A percentile compares a stretch with the other conserved stretches of the same genome.
phyloP scores from a whole-genome alignment of 768 basidiomycete species.

The Ramaria sp. region DNA sequence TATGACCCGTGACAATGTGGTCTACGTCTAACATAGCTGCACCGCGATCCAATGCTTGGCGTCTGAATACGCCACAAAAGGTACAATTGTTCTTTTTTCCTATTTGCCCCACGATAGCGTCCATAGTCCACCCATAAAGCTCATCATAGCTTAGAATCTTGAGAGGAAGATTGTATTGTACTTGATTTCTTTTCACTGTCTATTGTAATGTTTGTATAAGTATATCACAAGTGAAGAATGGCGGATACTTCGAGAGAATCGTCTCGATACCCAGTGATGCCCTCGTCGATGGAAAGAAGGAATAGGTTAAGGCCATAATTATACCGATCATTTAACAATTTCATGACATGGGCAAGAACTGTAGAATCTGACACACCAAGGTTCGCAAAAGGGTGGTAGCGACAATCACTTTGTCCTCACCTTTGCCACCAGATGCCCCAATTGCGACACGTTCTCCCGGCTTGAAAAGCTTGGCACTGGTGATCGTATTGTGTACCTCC shows the following conservation, averaged over 20 bases:
- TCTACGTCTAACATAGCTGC: slow-evolving; percentile 83
- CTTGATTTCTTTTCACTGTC: slow-evolving; percentile 96
- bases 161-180: slow-evolving; percentile 89
- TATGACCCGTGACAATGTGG: slow-evolving; percentile 98
- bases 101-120: slow-evolving; percentile 85
- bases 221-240: slow-evolving; percentile 7
- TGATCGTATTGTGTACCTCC: slow-evolving; percentile 95
- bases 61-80: slow-evolving; percentile 94
- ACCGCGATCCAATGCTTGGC: slow-evolving; percentile 93
- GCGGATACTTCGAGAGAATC: slow-evolving; percentile 73
- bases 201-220: slow-evolving; percentile 21
- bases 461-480: slow-evolving; percentile 70
- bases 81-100: slow-evolving; percentile 99
- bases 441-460: slow-evolving; percentile 91
- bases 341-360: slow-evolving; percentile 95
- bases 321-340: slow-evolving; percentile 87
- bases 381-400: not conserved
- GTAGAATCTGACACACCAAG: slow-evolving; percentile 72
- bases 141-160: slow-evolving; percentile 96
- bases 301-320: slow-evolving; percentile 85
- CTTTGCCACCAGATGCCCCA: slow-evolving; percentile 97
- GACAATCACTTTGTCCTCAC: slow-evolving; percentile 27
- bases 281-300: slow-evolving; percentile 94
- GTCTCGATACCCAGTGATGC: slow-evolving; percentile 95
- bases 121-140: slow-evolving; percentile 99